Percentiles rank a stretch among this genome's conserved stretches.
Evolutionary conservation across 1,284 basidiomycete genomes (phyloP).

Genomic region (Tremellales sp.): DNA sequence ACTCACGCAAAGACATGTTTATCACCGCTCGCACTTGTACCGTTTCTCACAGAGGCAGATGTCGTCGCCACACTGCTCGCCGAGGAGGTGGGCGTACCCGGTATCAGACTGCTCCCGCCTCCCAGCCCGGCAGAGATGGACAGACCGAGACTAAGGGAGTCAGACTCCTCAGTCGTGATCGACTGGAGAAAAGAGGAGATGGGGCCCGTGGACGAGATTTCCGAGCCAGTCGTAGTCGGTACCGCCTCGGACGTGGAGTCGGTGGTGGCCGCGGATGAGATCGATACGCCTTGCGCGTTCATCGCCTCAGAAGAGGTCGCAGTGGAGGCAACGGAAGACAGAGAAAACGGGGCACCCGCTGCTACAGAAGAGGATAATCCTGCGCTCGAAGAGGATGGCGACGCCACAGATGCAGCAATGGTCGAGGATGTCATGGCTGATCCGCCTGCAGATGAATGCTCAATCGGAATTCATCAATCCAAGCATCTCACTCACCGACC

Average conservation of each 20-base stretch:
- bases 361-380: neutral
- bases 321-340: neutral
- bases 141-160: neutral
- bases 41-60: constrained; percentile 4
- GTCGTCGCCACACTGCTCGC: neutral
- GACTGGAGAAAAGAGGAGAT: no score
- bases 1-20: constrained; percentile 46
- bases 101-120: neutral
- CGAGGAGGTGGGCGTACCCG: no score
- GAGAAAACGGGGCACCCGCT: neutral
- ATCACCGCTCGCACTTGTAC: constrained; percentile 1
- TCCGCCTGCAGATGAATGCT: constrained; percentile 1
- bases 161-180: neutral
- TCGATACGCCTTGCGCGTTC: no score
- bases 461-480: neutral
- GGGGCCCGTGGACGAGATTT: neutral
- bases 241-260: neutral
- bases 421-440: neutral
- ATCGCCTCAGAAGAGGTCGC: no score
- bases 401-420: neutral
- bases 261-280: neutral
- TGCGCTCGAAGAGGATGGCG: neutral
- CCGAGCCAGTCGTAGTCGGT: neutral
- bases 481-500: constrained; percentile 1
- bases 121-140: no score